These are phyloP conservation scores for Nakaseomyces delphensis DNA, from an alignment of 1,139 yeast genomes.

Conservation along the genomic window DNA sequence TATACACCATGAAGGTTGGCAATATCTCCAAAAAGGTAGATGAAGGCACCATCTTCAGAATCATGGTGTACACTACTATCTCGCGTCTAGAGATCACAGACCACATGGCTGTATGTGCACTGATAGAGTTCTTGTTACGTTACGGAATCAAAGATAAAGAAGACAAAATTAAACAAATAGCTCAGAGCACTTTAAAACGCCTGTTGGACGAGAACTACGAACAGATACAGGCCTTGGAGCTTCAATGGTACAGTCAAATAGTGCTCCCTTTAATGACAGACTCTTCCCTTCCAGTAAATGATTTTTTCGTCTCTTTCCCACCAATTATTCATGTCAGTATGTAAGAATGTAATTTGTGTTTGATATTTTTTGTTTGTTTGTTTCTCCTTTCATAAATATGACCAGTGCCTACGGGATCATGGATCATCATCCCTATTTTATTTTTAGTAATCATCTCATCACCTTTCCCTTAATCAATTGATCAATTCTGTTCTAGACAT, in stretches of 20 bases:
- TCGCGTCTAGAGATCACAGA: constrained; percentile 2
- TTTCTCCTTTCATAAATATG: neutral
- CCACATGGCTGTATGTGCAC: constrained; percentile 1
- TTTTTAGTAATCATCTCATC: too few species aligned
- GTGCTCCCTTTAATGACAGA: constrained; percentile 3
- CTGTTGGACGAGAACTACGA: constrained; percentile 3
- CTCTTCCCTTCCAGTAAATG: constrained; percentile 1
- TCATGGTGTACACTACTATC: constrained; percentile 9
- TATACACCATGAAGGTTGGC: constrained; percentile 22
- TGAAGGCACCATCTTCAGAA: constrained; percentile 16
- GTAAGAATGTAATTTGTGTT: neutral
- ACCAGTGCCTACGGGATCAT: too few species aligned
- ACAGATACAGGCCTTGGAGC: constrained; percentile 4
- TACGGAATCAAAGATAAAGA: constrained; percentile 4
- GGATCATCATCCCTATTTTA: too few species aligned
- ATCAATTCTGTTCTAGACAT: too few species aligned
- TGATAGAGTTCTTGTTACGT: constrained; percentile 1
- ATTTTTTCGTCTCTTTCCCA: constrained; percentile 3
- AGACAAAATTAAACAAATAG: neutral
- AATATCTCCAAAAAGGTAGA: constrained; percentile 25
- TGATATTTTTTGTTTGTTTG: neutral
- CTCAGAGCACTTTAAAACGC: neutral
- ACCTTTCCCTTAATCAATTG: too few species aligned
- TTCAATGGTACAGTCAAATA: constrained; percentile 1
- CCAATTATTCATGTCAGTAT: constrained; percentile 1